Conservation (phyloP, 345 rosid species). For the Eucalyptus melliodora region DNA sequence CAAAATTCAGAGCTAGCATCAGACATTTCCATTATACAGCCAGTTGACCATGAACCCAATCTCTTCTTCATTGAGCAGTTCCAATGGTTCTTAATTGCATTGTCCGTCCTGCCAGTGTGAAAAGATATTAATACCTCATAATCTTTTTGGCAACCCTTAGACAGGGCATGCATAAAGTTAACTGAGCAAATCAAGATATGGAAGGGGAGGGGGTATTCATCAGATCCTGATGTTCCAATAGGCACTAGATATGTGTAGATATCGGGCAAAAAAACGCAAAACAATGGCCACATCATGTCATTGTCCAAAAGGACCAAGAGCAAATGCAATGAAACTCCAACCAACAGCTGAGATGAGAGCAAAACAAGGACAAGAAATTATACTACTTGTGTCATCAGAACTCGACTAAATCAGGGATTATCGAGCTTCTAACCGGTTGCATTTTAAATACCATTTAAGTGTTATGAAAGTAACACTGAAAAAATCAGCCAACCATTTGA, state of each 20-base stretch:
- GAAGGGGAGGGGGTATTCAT: background rate
- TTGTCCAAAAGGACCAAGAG: background rate
- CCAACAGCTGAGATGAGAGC: background rate
- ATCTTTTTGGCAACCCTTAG: background rate
- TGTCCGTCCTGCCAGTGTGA: conserved; percentile 25
- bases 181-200: background rate
- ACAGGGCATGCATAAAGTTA: background rate
- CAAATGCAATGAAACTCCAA: background rate
- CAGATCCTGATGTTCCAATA: background rate
- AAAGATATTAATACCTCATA: background rate
- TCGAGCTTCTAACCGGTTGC: background rate
- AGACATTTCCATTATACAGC: background rate
- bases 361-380: background rate
- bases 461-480: background rate
- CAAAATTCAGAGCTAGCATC: background rate
- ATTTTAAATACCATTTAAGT: background rate
- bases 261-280: background rate
- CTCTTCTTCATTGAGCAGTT: conserved; percentile 37
- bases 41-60: conserved; percentile 3
- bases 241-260: background rate
- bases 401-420: background rate
- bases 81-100: conserved; percentile 51
- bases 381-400: background rate
- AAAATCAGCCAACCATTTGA: background rate
- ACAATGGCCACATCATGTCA: background rate